Conservation (phyloP, 106 monocot species). For the Acorus calamus region DNA sequence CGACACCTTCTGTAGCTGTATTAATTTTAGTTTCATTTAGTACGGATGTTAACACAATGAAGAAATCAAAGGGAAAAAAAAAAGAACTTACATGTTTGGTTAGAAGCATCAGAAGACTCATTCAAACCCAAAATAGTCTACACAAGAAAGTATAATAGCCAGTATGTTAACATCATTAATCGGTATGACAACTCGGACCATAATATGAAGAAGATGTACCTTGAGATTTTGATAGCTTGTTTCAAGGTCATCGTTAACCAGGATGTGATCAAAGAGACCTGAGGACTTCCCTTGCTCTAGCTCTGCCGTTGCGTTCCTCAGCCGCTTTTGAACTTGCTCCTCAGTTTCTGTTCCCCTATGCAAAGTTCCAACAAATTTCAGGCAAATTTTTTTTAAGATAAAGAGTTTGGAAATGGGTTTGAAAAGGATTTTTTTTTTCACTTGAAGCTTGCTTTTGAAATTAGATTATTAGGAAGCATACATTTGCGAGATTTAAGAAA, state of each 20-base stretch:
- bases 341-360: slow-evolving; percentile 90
- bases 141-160: background rate
- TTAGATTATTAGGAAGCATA: no score
- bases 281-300: slow-evolving; percentile 57
- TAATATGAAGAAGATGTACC: slow-evolving; percentile 19
- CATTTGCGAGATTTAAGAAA: no score
- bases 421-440: no score
- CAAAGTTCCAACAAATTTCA: no score
- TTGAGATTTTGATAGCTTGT: slow-evolving; percentile 65
- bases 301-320: slow-evolving; percentile 67
- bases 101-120: slow-evolving; percentile 9
- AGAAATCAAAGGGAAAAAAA: background rate
- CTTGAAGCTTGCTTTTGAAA: no score
- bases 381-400: no score
- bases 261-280: slow-evolving; percentile 67
- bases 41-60: background rate
- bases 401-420: no score
- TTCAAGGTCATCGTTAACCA: slow-evolving; percentile 87
- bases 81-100: slow-evolving; percentile 33
- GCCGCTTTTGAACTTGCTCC: slow-evolving; percentile 84
- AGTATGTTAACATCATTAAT: no score
- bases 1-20: slow-evolving; percentile 29
- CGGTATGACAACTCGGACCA: background rate
- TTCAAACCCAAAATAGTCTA: slow-evolving; percentile 65
- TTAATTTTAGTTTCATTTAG: background rate